Evolutionary conservation across 176 grass and related monocot genomes (phyloP), one percentile per base, ranked within the genome.

Genomic region (Themeda triandra): DNA sequence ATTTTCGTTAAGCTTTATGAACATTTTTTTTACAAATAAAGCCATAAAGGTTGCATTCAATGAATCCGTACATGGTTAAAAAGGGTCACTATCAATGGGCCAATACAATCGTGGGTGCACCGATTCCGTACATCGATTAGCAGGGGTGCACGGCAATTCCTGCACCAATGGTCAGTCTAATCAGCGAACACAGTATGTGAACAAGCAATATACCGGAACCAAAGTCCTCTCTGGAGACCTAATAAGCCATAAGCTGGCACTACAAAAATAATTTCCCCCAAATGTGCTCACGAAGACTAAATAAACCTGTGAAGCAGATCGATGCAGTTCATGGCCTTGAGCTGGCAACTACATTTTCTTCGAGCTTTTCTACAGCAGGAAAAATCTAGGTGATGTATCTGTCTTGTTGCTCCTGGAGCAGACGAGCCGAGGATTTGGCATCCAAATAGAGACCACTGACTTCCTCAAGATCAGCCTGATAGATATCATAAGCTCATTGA

Each of bases 321-420:
- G 31, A 19, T 24, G 6, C 35, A 79, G 45, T 28, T 13, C 30
- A 66, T 73, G 66, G 82, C 36, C 54, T 46, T 23, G 66, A 48
- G 13, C 37, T 29, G 5, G 64, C 48, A 75, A 18, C 45, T 36
- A 53, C 44, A 70, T 66, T 66, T 82, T 33, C 63, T 86, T 17
- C 45, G 42, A 21, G 51, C 27, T 35, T 23, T 69, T 35, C 4
- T 21, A 41, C 75, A 63, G 2, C 28, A 71, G 32, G n/a, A 58
- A 19, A 24, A 74, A 78, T 71, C 83, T 90, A 99, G 62, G 84
- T 91, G 80, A 91, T 96, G 81, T 90, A 96, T 91, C 82, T 92
- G 83, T 96, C 93, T 80, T 99, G 93, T 77, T 96, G 97, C 84
- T 96, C 89, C 76, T 99, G 93, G 78, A 96, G 88, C 69, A 99